Evolutionary conservation across 148 eudicot genomes (phyloP), one percentile per base, ranked within the genome.

Genomic region (Fagopyrum esculentum): DNA sequence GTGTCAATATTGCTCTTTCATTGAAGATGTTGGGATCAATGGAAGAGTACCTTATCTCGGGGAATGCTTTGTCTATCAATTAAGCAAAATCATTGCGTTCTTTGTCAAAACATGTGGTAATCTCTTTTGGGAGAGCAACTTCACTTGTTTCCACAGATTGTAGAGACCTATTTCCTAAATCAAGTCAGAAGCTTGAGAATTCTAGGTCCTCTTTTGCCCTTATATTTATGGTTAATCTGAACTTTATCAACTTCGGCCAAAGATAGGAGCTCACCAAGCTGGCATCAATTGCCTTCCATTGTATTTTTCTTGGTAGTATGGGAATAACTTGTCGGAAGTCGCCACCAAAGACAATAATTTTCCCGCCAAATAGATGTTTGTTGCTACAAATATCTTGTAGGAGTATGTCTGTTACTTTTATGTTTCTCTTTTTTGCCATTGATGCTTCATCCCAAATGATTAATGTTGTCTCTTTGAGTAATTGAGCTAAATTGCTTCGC

Each of bases 201-300:
- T 45, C 2, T 0, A 68, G 46, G 17, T 79, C 50, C 8, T 26
- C 55, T 47, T 6, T 3, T 5, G 71, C 74, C 3, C 59, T 45
- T 1, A 74, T 69, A 59, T 79, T 79, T n/a, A 74, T 43, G 3
- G 40, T 52, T 9, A 74, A 13, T 2, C 30, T 45, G 3, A 71
- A 57, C 1, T 46, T 56, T 1, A 9, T 13, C 1, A 77, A 35
- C 0, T 1, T 0, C 1, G 52, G 56, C 74, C 77, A 78, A 48
- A 48, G 51, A 12, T 48, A 48, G 51, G 51, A 48, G 51, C 51
- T 48, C 11, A 48, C 0, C 11, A 48, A 48, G 51, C 9, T 48
- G 11, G 51, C 51, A 6, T 48, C 51, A 48, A 48, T 48, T 7
- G 11, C 7, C 51, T 48, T 9, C 11, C 2, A 4, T 52, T 52